phyloP scores from a whole-genome alignment of 495 filamentous ascomycete species.

The Neurospora sp. region DNA sequence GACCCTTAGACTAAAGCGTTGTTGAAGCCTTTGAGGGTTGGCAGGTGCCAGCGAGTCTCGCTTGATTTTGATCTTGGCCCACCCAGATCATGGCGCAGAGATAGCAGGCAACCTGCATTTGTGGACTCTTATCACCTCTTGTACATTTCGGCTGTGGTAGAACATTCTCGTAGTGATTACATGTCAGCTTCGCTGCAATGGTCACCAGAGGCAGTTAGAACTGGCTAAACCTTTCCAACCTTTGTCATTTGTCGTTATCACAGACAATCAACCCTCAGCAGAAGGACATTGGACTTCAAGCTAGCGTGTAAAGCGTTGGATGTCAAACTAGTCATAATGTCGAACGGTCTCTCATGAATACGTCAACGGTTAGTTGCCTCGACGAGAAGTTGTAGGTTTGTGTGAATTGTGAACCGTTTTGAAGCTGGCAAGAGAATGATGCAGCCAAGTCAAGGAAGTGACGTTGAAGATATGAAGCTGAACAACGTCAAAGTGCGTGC shows the following conservation, averaged over 20 bases:
- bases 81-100: not conserved
- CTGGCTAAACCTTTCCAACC: not conserved
- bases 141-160: not conserved
- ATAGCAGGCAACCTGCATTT: not conserved
- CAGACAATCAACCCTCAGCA: not conserved
- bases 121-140: not conserved
- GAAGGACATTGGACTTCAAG: not conserved
- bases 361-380: not conserved
- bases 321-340: not conserved
- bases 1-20: not conserved
- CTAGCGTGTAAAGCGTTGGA: not conserved
- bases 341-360: not conserved
- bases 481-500: not conserved
- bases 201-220: not conserved
- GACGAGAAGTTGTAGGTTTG: not conserved
- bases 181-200: not conserved
- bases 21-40: not conserved
- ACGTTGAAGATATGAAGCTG: not conserved
- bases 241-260: not conserved
- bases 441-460: not conserved
- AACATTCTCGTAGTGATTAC: not conserved
- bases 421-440: not conserved
- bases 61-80: not conserved
- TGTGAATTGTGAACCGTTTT: not conserved
- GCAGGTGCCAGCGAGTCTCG: not conserved